Evolutionary conservation across 306 rosid genomes (phyloP), one percentile per base, ranked within the genome.

Genomic region (Sphenostylis stenocarpa): DNA sequence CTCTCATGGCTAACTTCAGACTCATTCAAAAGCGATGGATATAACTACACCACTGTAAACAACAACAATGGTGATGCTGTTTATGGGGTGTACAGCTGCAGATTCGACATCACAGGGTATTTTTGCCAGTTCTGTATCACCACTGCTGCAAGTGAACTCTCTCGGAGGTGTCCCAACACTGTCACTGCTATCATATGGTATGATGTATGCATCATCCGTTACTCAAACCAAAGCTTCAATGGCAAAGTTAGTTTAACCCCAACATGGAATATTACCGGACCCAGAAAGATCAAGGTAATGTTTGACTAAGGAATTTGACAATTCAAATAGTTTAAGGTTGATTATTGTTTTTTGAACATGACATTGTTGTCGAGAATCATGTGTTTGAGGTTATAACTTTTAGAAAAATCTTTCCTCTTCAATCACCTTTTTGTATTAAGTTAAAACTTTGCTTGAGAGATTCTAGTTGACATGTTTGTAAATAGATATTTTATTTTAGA

Each of bases 91-190:
- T 76, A 76, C 2, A 61, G 53, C 1, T 76, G 85, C 66, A 39
- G 82, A 2, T 36, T 19, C 0, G 85, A 77, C 39, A 24, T 31
- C 13, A 3, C 12, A 0, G 58, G 49, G 8, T 16, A 15, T 33
- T 36, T 72, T 20, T 83, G 86, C 19, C 68, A 66, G 44, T 83
- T 78, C 57, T 83, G 86, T 12, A 5, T 83, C 68, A 6, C 24
- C 16, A 16, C 62, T 11, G 86, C 83, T 0, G 10, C 14, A 11
- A 60, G 0, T 0, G 77, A 57, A 12, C n/a, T 83, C 3, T 0
- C 5, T n/a, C 68, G 13, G 14, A 49, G 15, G 6, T 82, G 85
- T 65, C 67, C 76, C 1, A 65, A 66, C 39, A 4, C 49, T 3
- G 24, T 20, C 8, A 8, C 7, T 13, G 85, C 60, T 2, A 10